Percentiles rank a stretch among this genome's conserved stretches.
Conservation (phyloP, 495 filamentous ascomycete species). For the Elasticomyces elasticus region DNA sequence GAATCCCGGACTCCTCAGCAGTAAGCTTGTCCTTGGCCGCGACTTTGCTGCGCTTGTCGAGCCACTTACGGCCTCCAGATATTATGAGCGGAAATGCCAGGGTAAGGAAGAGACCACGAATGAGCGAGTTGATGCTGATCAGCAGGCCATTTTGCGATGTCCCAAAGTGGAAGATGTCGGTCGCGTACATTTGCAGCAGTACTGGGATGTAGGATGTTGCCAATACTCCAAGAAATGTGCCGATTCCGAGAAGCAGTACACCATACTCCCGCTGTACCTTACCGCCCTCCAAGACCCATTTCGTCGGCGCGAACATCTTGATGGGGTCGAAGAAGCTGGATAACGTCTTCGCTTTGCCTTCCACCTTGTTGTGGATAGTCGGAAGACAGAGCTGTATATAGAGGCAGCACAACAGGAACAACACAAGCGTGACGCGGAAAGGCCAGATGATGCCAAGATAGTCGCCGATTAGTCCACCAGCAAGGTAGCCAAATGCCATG, state of each 20-base stretch:
- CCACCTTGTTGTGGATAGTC: conserved; percentile 30
- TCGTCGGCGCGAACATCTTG: conserved; percentile 41
- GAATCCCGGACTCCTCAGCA: conserved; percentile 3
- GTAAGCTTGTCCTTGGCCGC: neutral
- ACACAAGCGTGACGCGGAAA: conserved; percentile 41
- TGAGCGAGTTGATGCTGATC: conserved; percentile 42
- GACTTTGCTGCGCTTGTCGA: conserved; percentile 21
- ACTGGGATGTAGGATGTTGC: conserved; percentile 45
- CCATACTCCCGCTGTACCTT: conserved; percentile 39
- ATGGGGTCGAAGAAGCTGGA: conserved; percentile 44
- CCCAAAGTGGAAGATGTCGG: conserved; percentile 43
- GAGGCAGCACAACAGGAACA: conserved; percentile 24
- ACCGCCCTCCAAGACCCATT: conserved; percentile 35
- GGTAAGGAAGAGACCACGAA: conserved; percentile 45
- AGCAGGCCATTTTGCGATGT: conserved; percentile 45
- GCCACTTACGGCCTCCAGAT: conserved; percentile 38
- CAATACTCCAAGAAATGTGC: conserved; percentile 47
- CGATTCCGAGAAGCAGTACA: conserved; percentile 42
- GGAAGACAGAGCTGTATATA: conserved; percentile 27
- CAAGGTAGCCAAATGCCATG: conserved; percentile 42
- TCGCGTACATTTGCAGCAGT: conserved; percentile 34
- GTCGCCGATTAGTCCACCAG: conserved; percentile 45
- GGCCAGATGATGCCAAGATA: conserved; percentile 41
- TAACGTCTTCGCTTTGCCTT: conserved; percentile 24
- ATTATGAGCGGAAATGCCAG: conserved; percentile 48